These are phyloP conservation scores for Pachysandra terminalis DNA, from an alignment of 164 flowering plant species.

Conservation along the genomic window DNA sequence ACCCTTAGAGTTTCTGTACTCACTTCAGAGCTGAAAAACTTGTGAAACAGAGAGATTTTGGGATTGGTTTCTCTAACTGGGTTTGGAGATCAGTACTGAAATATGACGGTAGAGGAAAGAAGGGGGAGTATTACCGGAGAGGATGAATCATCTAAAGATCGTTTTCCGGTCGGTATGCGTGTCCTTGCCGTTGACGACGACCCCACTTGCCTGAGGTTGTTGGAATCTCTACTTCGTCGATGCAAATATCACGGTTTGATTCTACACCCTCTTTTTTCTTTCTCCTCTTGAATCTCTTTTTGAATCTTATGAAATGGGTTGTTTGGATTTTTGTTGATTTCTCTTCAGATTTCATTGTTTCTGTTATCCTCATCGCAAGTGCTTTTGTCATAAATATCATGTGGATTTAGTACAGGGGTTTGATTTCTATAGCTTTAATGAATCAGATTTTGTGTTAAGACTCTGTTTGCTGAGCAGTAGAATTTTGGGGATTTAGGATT, in stretches of 20 bases:
- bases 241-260: constrained; percentile 54
- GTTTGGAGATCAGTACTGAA: background rate
- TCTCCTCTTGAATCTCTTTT: background rate
- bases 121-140: constrained; percentile 1
- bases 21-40: background rate
- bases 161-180: constrained; percentile 60
- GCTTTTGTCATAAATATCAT: background rate
- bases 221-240: constrained; percentile 45
- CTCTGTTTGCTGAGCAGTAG: no score
- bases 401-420: background rate
- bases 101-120: constrained; percentile 37
- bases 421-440: background rate
- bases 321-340: constrained; percentile 1
- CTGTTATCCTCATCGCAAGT: background rate
- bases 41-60: background rate
- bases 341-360: background rate
- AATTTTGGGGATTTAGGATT: no score
- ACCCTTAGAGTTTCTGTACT: background rate
- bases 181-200: constrained; percentile 70
- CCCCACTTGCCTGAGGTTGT: constrained; percentile 45
- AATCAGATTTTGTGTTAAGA: background rate
- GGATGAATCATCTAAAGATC: constrained; percentile 30
- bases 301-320: constrained; percentile 5
- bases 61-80: background rate
- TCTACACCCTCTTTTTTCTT: constrained; percentile 1